Evolutionary conservation across 352 stramenopile genomes (phyloP), one percentile per base, ranked within the genome.

Genomic region (Globisporangium irregulare): DNA sequence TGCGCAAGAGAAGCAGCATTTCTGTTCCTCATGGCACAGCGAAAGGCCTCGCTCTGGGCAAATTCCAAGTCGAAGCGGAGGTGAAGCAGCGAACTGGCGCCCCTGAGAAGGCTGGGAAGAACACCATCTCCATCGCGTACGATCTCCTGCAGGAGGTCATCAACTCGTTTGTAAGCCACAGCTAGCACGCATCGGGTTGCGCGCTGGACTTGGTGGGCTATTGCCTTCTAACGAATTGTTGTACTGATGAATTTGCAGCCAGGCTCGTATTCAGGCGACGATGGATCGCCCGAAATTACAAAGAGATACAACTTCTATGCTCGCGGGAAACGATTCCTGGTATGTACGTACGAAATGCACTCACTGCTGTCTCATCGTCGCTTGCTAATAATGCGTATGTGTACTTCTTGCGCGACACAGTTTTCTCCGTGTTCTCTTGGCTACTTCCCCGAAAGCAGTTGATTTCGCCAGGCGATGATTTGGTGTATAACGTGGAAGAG

Each of bases 401-500:
- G 22, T 34, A 57, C 1, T 62, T 38, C 20, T 29, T 59, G 3
- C 18, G n/a, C 10, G 14, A 50, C n/a, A 18, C 41, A 89, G 82
- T 91, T 91, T 60, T 80, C 80, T 9, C 79, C 82, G 4, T 86
- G 74, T 32, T 87, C 82, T 10, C 64, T 91, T 1, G 79, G 80
- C 0, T 43, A 79, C 24, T 89, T 91, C 50, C 69, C 66, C 0
- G 80, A 91, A 46, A 78, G 66, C 22, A 89, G 69, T 64, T 70
- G 73, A 0, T 89, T 91, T 29, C 75, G 81, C 5, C 80, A 88
- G 68, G 66, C 63, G 24, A 64, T 88, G 18, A 88, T 91, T 32
- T 89, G 80, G 79, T 88, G 77, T 36, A 86, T 91, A 55, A 91
- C 80, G 32, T 91, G 72, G 72, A 90, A 86, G 64, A 72, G 73